phyloP scores from a whole-genome alignment of 164 flowering plant genomes.

The Umbilicus rupestris region DNA sequence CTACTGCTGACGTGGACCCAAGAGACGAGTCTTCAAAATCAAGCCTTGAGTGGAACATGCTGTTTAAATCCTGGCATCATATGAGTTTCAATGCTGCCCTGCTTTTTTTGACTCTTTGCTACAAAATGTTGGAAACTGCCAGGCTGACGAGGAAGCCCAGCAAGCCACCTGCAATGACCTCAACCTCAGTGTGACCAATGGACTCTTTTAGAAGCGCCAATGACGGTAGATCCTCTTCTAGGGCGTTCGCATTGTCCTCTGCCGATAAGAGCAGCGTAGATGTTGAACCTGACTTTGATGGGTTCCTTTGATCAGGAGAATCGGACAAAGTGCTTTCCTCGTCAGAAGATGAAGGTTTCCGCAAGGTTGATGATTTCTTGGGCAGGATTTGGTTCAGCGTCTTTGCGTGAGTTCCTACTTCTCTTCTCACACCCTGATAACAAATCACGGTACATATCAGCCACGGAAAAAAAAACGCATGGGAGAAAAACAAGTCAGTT shows the following conservation, averaged over 20 bases:
- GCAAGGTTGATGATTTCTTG: not conserved
- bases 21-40: too few relatives aligned
- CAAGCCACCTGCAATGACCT: constrained; percentile 72
- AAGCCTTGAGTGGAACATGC: too few relatives aligned
- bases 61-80: too few relatives aligned
- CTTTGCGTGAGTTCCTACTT: constrained; percentile 79
- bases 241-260: constrained; percentile 9
- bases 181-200: constrained; percentile 68
- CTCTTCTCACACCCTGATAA: constrained; percentile 80
- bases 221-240: not conserved
- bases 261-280: not conserved
- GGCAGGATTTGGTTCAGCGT: constrained; percentile 33
- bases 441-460: not conserved
- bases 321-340: too few relatives aligned
- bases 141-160: constrained; percentile 60
- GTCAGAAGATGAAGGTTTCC: constrained; percentile 15
- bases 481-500: not conserved
- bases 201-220: constrained; percentile 44
- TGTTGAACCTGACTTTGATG: constrained; percentile 12
- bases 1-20: too few relatives aligned
- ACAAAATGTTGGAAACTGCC: constrained; percentile 27
- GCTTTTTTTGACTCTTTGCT: not conserved
- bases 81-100: too few relatives aligned
- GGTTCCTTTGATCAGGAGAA: not conserved
- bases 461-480: not conserved